Evolutionary conservation across 495 filamentous ascomycete genomes (phyloP).

Genomic region (Aspergillus asperescens): DNA sequence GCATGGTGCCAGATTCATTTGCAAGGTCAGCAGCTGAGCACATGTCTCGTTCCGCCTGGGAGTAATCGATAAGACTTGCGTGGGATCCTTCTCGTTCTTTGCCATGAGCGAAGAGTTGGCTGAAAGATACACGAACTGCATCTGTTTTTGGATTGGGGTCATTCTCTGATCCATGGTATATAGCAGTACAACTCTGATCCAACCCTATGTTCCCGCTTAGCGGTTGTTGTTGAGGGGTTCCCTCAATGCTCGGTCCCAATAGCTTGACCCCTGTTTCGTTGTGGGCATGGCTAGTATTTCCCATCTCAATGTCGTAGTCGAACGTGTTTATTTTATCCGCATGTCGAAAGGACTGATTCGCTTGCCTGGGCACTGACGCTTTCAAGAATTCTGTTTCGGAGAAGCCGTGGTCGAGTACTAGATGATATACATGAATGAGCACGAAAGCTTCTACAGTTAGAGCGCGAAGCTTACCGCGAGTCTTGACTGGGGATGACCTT

Average conservation of each 20-base stretch:
- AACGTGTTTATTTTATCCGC: not conserved
- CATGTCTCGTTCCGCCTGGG: not conserved
- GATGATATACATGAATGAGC: not conserved
- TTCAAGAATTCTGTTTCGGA: slow-evolving; percentile 61
- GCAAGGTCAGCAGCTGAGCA: not conserved
- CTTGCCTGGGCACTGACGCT: not conserved
- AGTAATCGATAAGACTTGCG: not conserved
- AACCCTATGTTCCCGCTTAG: not conserved
- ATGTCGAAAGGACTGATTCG: not conserved
- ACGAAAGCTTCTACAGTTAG: slow-evolving; percentile 6
- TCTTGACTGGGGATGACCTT: slow-evolving; percentile 52
- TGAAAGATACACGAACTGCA: not conserved
- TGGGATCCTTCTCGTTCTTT: not conserved
- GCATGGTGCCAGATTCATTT: slow-evolving; percentile 16
- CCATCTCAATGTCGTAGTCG: not conserved
- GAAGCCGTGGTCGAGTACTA: slow-evolving; percentile 63
- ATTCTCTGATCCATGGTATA: not conserved
- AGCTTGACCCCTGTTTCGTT: not conserved
- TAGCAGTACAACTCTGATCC: not conserved
- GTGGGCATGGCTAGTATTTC: not conserved
- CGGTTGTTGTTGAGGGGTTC: not conserved
- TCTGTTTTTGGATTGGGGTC: not conserved
- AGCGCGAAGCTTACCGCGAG: slow-evolving; percentile 32
- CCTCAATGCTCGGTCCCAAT: not conserved
- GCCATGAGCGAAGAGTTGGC: not conserved